Conservation (phyloP, 1,139 yeast genomes). For the Cylindricascospora bacillispora region DNA sequence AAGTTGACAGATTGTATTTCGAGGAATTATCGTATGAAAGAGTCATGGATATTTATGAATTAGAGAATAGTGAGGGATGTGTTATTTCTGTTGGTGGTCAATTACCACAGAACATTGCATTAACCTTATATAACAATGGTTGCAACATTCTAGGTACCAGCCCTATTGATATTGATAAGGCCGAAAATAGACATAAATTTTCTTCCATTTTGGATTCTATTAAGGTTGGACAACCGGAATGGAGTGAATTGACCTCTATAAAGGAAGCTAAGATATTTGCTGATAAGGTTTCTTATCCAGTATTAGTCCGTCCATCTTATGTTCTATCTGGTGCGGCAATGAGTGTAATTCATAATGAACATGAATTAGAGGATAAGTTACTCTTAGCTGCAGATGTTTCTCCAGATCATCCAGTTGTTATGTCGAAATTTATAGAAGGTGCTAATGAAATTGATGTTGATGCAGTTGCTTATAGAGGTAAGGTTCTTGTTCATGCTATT, state of each 20-base stretch:
- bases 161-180: conserved; percentile 97
- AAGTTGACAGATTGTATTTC: conserved; percentile 92
- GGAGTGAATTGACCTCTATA: conserved; percentile 94
- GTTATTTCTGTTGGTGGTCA: conserved; percentile 99
- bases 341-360: conserved; percentile 89
- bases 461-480: conserved; percentile 94
- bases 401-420: conserved; percentile 95
- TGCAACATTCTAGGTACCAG: conserved; percentile 94
- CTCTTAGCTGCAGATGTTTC: conserved; percentile 95
- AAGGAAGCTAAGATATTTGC: conserved; percentile 93
- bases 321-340: conserved; percentile 98
- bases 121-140: conserved; percentile 85
- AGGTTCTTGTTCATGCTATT: conserved; percentile 92
- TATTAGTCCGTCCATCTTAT: conserved; percentile 93
- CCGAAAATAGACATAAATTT: conserved; percentile 96
- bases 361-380: conserved; percentile 77
- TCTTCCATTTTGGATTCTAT: conserved; percentile 94
- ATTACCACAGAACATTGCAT: conserved; percentile 92
- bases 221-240: conserved; percentile 98
- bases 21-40: conserved; percentile 93
- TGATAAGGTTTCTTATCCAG: conserved; percentile 85
- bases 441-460: conserved; percentile 99
- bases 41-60: conserved; percentile 87
- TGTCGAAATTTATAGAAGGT: conserved; percentile 91
- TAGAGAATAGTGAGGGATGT: conserved; percentile 86